phyloP scores from a whole-genome alignment of 2,329 filamentous ascomycete genomes.

The Alternaria dauci region DNA sequence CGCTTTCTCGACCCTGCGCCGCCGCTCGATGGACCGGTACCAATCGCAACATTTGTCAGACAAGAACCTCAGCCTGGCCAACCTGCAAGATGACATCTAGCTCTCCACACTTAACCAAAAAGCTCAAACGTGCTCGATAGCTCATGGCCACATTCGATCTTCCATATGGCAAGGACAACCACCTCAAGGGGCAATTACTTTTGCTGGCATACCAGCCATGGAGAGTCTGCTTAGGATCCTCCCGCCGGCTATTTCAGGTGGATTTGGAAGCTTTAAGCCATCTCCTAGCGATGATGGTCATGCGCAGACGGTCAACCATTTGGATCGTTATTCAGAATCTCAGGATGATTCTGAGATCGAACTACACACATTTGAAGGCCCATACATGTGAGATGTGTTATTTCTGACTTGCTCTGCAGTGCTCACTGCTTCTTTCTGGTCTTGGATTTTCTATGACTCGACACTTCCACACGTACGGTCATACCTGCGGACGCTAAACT shows the following conservation, averaged over 20 bases:
- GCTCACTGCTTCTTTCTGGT: not conserved
- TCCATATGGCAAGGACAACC: too few species aligned
- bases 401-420: not conserved
- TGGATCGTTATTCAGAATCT: not conserved
- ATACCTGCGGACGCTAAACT: not conserved
- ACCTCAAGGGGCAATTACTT: too few species aligned
- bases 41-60: not conserved
- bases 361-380: not conserved
- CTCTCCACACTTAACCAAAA: too few species aligned
- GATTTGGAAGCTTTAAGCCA: too few species aligned
- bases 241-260: too few species aligned
- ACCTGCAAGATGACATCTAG: not conserved
- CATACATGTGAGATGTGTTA: not conserved
- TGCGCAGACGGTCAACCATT: not conserved
- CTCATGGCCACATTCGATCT: too few species aligned
- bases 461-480: not conserved
- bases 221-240: too few species aligned
- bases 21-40: not conserved
- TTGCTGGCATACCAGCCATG: too few species aligned
- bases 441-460: not conserved
- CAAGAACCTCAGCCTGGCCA: not conserved
- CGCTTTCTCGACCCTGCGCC: conserved; percentile 3
- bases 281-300: not conserved
- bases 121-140: too few species aligned
- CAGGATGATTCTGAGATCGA: too few species aligned